These are phyloP conservation scores for Chlorella sp. DNA, from an alignment of 139 green algal species.

Conservation along the genomic window DNA sequence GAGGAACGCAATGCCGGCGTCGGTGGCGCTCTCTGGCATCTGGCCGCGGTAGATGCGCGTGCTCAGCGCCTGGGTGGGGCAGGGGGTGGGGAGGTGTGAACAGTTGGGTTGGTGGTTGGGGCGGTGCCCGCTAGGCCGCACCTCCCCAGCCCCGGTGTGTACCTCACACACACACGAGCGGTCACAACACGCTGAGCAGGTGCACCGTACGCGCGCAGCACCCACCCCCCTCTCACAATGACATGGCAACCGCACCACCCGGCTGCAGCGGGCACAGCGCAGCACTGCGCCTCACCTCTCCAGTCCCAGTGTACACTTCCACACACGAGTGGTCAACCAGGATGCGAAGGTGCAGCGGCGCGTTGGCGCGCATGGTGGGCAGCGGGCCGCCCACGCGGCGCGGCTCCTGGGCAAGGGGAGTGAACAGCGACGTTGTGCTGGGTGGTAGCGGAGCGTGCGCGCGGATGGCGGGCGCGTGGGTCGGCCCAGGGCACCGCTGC, in stretches of 20 bases:
- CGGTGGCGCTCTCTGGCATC: conserved; percentile 41
- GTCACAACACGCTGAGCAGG: not conserved
- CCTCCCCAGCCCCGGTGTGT: not conserved
- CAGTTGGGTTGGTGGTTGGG: not conserved
- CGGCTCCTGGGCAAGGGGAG: conserved; percentile 20
- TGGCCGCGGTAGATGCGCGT: conserved; percentile 82
- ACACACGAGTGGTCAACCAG: conserved; percentile 82
- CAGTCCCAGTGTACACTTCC: conserved; percentile 66
- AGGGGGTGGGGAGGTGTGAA: not conserved
- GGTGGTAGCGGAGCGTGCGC: too few species aligned
- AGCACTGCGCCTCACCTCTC: conserved; percentile 40
- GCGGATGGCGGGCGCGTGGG: too few species aligned
- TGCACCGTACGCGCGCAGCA: too few species aligned
- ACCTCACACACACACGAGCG: not conserved
- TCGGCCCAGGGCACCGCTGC: too few species aligned
- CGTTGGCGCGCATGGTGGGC: conserved; percentile 29
- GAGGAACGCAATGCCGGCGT: conserved; percentile 58
- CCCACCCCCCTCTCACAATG: not conserved
- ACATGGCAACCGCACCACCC: too few species aligned
- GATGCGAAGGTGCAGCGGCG: conserved; percentile 69
- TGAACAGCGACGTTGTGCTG: too few species aligned
- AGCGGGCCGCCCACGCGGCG: conserved; percentile 71
- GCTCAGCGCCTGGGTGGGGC: conserved; percentile 54
- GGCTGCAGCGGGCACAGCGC: too few species aligned
- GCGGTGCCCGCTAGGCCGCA: not conserved